Evolutionary conservation across 2,329 filamentous ascomycete genomes (phyloP).

Genomic region (Pseudogymnoascus sp.): DNA sequence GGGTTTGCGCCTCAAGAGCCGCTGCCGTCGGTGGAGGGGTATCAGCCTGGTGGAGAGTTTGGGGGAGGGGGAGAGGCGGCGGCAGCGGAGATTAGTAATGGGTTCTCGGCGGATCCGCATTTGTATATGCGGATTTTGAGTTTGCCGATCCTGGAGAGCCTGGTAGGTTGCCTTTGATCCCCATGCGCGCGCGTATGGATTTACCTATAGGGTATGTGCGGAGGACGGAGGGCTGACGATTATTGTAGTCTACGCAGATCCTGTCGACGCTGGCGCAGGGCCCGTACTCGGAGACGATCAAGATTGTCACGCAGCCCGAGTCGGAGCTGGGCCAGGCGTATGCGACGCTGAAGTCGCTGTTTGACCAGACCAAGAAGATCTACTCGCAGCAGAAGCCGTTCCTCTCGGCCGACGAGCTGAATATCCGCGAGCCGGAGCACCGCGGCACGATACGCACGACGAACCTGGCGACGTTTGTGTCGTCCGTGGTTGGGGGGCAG

Average conservation of each 20-base stretch:
- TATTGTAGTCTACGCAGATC: slow-evolving; percentile 47
- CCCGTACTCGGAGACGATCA: slow-evolving; percentile 47
- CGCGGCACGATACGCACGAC: slow-evolving; percentile 54
- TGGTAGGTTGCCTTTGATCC: slow-evolving; percentile 45
- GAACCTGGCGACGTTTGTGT: slow-evolving; percentile 58
- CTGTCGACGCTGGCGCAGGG: slow-evolving; percentile 49
- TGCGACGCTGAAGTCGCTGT: slow-evolving; percentile 51
- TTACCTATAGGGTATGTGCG: not conserved
- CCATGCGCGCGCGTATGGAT: too few relatives aligned
- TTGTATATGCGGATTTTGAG: slow-evolving; percentile 46
- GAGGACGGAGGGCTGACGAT: slow-evolving; percentile 12
- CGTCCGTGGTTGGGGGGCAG: slow-evolving; percentile 54
- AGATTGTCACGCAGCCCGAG: slow-evolving; percentile 47
- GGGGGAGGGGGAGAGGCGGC: too few relatives aligned
- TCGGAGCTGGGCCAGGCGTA: slow-evolving; percentile 54
- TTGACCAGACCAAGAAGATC: slow-evolving; percentile 55
- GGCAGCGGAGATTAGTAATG: not conserved
- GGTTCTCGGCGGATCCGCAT: slow-evolving; percentile 23
- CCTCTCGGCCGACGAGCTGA: slow-evolving; percentile 44
- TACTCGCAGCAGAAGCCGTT: slow-evolving; percentile 47
- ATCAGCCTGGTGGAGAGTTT: not conserved
- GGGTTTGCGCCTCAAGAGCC: not conserved
- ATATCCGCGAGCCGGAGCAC: slow-evolving; percentile 43
- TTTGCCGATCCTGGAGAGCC: slow-evolving; percentile 52
- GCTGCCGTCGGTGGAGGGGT: not conserved